Evolutionary conservation across 345 rosid genomes (phyloP).

Genomic region (Melaleuca alternifolia): DNA sequence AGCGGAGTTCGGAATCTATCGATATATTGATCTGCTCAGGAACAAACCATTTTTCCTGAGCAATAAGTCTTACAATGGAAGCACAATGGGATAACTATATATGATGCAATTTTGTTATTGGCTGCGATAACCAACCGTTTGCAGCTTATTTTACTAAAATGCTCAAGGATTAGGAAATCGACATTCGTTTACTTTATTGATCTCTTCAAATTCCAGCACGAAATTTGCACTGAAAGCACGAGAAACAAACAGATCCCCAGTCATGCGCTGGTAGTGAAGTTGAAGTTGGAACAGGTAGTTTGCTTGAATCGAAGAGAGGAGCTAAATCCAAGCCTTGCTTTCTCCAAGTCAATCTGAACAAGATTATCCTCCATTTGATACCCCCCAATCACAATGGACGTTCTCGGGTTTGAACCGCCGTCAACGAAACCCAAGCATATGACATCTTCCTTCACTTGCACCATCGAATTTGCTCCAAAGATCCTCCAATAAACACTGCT

Average conservation of each 20-base stretch:
- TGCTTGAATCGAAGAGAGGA: slow-evolving; percentile 16
- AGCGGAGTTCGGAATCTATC: no score
- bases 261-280: slow-evolving; percentile 39
- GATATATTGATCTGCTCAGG: neutral
- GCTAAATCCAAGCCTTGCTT: slow-evolving; percentile 26
- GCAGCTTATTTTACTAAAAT: no score
- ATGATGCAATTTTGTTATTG: no score
- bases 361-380: slow-evolving; percentile 31
- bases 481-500: slow-evolving; percentile 20
- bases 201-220: neutral
- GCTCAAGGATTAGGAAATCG: neutral
- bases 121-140: no score
- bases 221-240: neutral
- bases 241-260: neutral
- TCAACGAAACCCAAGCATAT: slow-evolving; percentile 28
- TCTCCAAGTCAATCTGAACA: slow-evolving; percentile 23
- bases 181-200: neutral
- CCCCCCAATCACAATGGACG: slow-evolving; percentile 28
- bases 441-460: slow-evolving; percentile 11
- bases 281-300: slow-evolving; percentile 56
- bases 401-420: slow-evolving; percentile 15
- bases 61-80: neutral
- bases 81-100: neutral
- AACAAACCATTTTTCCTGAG: neutral
- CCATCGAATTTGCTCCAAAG: slow-evolving; percentile 38